These are phyloP conservation scores for Gossypium ekmanianum DNA, from an alignment of 345 rosid genomes.

Conservation along the genomic window DNA sequence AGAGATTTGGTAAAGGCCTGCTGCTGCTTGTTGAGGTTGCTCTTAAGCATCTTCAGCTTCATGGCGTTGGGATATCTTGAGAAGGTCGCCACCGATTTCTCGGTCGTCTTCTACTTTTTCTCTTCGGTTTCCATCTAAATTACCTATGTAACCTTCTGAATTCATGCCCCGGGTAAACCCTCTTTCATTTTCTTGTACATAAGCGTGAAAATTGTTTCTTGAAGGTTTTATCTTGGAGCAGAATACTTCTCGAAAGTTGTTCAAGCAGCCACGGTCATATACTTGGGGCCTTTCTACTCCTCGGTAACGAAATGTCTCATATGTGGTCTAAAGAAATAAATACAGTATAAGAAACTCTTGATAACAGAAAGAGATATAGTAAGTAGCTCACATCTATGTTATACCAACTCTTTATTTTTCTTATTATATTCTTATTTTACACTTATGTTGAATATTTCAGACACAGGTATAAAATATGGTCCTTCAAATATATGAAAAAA, in stretches of 20 bases:
- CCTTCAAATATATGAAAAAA: background rate
- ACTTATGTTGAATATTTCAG: background rate
- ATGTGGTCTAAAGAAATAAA: conserved; percentile 40
- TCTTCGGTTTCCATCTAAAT: background rate
- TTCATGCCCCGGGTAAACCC: conserved; percentile 9
- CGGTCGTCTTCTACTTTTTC: conserved; percentile 24
- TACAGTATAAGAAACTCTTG: conserved; percentile 7
- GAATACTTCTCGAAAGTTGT: conserved; percentile 40
- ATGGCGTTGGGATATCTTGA: conserved; percentile 44
- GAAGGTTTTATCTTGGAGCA: conserved; percentile 41
- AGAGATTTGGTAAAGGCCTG: background rate
- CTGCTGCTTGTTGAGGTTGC: background rate
- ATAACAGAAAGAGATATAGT: background rate
- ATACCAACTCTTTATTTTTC: background rate
- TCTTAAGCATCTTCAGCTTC: conserved; percentile 19
- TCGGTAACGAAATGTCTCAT: conserved; percentile 43
- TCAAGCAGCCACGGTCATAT: conserved; percentile 36
- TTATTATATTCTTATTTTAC: background rate
- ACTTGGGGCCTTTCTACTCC: conserved; percentile 22
- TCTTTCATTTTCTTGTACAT: conserved; percentile 24
- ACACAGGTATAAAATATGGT: background rate
- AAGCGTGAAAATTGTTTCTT: conserved; percentile 35
- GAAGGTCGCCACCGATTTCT: conserved; percentile 43
- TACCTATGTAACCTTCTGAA: conserved; percentile 12
- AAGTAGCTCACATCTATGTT: background rate